phyloP scores from a whole-genome alignment of 306 rosid species.

The Cucurbita argyrosperma region DNA sequence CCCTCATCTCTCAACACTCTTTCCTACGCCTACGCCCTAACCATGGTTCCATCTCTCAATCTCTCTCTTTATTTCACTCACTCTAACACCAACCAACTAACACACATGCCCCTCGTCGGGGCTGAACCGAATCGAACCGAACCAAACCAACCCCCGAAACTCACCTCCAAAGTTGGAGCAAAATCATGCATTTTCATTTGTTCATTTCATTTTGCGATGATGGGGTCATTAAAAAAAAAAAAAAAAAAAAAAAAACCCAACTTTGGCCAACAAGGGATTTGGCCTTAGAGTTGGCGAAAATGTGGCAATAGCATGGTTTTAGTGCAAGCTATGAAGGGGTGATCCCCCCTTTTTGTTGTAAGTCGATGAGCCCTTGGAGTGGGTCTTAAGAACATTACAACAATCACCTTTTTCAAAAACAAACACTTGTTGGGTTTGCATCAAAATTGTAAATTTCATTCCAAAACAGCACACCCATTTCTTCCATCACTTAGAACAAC shows the following conservation, averaged over 20 bases:
- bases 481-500: constrained; percentile 8
- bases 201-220: neutral
- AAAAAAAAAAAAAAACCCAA: neutral
- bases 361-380: constrained; percentile 30
- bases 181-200: constrained; percentile 62
- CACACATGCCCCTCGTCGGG: constrained; percentile 45
- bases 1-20: neutral
- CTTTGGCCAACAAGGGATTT: neutral
- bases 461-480: neutral
- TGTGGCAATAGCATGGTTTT: neutral
- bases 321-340: neutral
- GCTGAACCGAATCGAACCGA: constrained; percentile 3
- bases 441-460: constrained; percentile 40
- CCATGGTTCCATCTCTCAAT: constrained; percentile 89
- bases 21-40: constrained; percentile 55
- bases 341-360: neutral
- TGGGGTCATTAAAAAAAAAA: neutral
- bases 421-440: constrained; percentile 20
- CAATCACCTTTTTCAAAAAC: neutral
- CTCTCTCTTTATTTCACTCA: constrained; percentile 25
- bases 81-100: constrained; percentile 28
- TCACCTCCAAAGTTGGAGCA: constrained; percentile 34
- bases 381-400: constrained; percentile 17
- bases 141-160: neutral
- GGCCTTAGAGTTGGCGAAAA: neutral